These are phyloP conservation scores for Logfia minima DNA, from an alignment of 129 eudicot species.

Conservation along the genomic window DNA sequence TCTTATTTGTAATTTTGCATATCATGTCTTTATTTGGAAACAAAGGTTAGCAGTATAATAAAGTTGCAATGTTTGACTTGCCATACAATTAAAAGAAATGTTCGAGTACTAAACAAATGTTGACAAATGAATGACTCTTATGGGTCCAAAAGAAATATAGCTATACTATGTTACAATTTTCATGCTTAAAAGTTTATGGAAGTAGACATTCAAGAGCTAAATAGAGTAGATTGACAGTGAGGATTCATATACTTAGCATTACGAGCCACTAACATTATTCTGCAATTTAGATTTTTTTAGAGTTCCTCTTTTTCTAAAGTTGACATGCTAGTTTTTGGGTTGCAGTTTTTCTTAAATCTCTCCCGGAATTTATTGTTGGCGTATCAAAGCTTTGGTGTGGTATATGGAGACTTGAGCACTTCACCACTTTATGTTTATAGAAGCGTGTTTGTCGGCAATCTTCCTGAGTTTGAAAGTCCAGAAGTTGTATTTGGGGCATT, in stretches of 20 bases:
- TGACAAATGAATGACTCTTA: background rate
- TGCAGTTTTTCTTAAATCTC: conserved; percentile 54
- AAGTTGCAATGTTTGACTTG: background rate
- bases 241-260: conserved; percentile 4
- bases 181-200: background rate
- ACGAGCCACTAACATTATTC: background rate
- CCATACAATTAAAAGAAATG: background rate
- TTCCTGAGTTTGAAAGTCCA: conserved; percentile 54
- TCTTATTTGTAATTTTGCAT: background rate
- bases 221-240: conserved; percentile 4
- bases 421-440: conserved; percentile 90
- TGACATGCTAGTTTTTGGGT: conserved; percentile 25
- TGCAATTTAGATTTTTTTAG: background rate
- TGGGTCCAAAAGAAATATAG: background rate
- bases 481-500: conserved; percentile 85
- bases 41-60: background rate
- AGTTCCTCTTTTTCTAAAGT: background rate
- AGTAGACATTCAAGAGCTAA: conserved; percentile 9
- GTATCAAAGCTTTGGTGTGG: conserved; percentile 91
- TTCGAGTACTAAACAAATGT: background rate
- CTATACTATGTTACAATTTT: background rate
- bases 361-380: conserved; percentile 70
- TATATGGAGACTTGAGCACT: conserved; percentile 90
- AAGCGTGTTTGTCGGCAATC: conserved; percentile 52
- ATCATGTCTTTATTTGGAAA: background rate